Evolutionary conservation across 1,139 yeast species (phyloP), one percentile per base, ranked within the genome.

Genomic region (Yamadazyma siamensis): DNA sequence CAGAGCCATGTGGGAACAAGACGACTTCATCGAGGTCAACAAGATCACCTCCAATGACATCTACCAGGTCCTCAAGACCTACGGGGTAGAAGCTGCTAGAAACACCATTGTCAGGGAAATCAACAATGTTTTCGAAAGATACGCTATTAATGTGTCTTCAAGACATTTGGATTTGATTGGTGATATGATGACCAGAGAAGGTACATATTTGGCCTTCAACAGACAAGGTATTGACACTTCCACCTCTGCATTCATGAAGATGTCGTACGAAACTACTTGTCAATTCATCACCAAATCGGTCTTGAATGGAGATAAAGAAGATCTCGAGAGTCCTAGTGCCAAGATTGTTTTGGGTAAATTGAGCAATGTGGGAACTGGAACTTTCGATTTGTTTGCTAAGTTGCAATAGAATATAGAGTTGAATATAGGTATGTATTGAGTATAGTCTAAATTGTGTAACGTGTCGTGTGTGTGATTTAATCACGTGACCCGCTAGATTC

Each of bases 101-200:
- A 87, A 88, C 59, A 91, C 98, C 23, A 86, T 94, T 66, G 97
- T 89, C 24, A 83, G 87, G 49, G 99, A 94, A 72, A 86, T 94
- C 57, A 84, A 87, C 62, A 83, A 87, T 49, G 98, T 94, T 51
- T 94, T 94, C 77, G 87, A 87, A 45, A 89, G 95, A 35, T 91
- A 91, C 61, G 98, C 97, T 50, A 94, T 94, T 56, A 70, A 89
- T 41, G 98, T 94, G 41, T 85, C 94, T 38, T 67, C 78, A 32
- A 88, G 98, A 59, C 99, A 94, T 66, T 77, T 94, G 65, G 97
- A 91, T 55, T 76, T 94, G 57, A 83, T 94, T 61, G 98, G 95
- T 42, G 99, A 94, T 61, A 86, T 87, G 89, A 94, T 94, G 99
- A 94, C 99, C 4, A 79, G 98, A 59, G 97, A 91, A 64, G 99